These are phyloP conservation scores for Pisolithus microcarpus DNA, from an alignment of 768 basidiomycete genomes.

Conservation along the genomic window DNA sequence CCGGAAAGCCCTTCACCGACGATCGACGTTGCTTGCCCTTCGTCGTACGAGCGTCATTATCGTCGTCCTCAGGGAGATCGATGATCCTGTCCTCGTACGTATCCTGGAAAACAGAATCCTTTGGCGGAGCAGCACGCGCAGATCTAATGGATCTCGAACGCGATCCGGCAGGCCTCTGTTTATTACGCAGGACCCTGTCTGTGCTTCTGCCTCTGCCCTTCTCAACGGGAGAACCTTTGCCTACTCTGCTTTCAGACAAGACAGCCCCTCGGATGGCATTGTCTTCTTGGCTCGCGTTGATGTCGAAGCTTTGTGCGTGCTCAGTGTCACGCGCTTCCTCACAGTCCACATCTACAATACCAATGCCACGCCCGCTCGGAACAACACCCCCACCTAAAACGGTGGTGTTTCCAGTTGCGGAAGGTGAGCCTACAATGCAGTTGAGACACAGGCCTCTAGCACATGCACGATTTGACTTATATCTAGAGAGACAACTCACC, in stretches of 20 bases:
- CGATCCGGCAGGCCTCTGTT: not conserved
- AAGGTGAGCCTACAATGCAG: conserved; percentile 1
- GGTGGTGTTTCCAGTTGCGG: not conserved
- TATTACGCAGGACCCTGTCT: not conserved
- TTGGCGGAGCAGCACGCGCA: conserved; percentile 4
- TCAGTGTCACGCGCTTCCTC: conserved; percentile 18
- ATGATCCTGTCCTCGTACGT: conserved; percentile 18
- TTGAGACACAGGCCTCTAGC: not conserved
- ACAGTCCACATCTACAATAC: conserved; percentile 13
- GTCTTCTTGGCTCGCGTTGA: conserved; percentile 2
- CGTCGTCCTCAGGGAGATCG: conserved; percentile 16
- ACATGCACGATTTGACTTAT: not conserved
- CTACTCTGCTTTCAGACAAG: conserved; percentile 14
- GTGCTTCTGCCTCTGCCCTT: not conserved
- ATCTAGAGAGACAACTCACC: conserved; percentile 6
- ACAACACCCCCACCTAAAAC: conserved; percentile 21
- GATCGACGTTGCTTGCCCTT: not conserved
- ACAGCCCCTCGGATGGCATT: not conserved
- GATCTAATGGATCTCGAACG: conserved; percentile 8
- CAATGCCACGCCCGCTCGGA: conserved; percentile 24
- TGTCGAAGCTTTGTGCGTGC: conserved; percentile 5
- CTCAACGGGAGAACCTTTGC: conserved; percentile 4
- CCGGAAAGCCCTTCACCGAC: not conserved
- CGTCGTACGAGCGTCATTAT: conserved; percentile 1
- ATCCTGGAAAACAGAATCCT: conserved; percentile 4